Evolutionary conservation across 2,329 filamentous ascomycete species (phyloP).

Genomic region (Exophiala xenobiotica): DNA sequence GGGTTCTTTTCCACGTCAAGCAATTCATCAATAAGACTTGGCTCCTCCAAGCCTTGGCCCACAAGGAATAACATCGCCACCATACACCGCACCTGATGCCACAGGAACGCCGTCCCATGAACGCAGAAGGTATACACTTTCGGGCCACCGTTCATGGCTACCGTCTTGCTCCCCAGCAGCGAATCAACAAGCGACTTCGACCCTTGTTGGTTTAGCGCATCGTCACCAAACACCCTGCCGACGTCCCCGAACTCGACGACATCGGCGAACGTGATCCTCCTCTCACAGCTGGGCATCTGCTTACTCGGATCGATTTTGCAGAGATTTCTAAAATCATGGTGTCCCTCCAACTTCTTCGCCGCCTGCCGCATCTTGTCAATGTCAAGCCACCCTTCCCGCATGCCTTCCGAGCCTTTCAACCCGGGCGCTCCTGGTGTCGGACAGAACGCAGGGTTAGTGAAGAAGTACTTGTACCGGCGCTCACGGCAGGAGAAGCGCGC

Average conservation of each 20-base stretch:
- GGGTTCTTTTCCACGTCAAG: conserved; percentile 72
- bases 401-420: conserved; percentile 36
- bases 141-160: conserved; percentile 32
- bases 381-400: conserved; percentile 75
- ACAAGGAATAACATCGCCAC: conserved; percentile 89
- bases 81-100: conserved; percentile 97
- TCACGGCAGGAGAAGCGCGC: conserved; percentile 92
- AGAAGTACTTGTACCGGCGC: conserved; percentile 93
- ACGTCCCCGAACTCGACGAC: conserved; percentile 67
- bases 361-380: conserved; percentile 82
- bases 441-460: conserved; percentile 85
- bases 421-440: conserved; percentile 61
- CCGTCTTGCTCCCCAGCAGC: neutral
- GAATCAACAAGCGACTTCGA: conserved; percentile 4
- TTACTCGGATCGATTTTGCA: conserved; percentile 91
- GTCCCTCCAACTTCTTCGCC: conserved; percentile 74
- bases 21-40: conserved; percentile 69
- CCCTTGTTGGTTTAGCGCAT: conserved; percentile 31
- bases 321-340: conserved; percentile 94
- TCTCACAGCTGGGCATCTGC: conserved; percentile 79
- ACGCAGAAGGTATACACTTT: conserved; percentile 87
- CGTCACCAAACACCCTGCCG: conserved; percentile 56
- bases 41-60: conserved; percentile 79
- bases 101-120: conserved; percentile 87
- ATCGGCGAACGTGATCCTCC: conserved; percentile 75